Evolutionary conservation across 2,329 filamentous ascomycete species (phyloP).

Genomic region (Calycina herbarum): DNA sequence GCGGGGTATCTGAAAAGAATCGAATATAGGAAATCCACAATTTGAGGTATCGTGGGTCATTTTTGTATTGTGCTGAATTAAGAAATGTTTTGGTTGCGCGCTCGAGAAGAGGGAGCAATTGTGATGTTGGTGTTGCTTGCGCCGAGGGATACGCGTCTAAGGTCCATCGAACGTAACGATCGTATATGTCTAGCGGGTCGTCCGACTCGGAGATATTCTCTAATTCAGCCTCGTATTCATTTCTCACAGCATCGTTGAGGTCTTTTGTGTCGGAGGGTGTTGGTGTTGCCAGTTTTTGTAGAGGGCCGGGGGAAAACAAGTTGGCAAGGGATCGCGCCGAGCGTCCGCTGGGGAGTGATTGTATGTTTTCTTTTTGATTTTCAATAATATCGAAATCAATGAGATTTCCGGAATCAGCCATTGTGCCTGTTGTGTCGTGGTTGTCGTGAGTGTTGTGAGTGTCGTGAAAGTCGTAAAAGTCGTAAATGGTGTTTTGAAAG

Average conservation of each 20-base stretch:
- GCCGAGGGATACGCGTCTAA: constrained; percentile 92
- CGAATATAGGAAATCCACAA: constrained; percentile 93
- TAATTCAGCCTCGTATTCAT: constrained; percentile 84
- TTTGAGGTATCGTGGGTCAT: constrained; percentile 90
- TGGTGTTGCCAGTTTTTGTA: constrained; percentile 59
- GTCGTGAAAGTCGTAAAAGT: not conserved
- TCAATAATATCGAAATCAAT: constrained; percentile 91
- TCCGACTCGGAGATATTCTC: constrained; percentile 79
- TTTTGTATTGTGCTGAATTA: constrained; percentile 83
- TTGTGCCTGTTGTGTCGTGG: constrained; percentile 31
- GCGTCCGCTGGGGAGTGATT: constrained; percentile 81
- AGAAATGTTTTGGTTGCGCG: constrained; percentile 90
- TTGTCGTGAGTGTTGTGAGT: constrained; percentile 11
- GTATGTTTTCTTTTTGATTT: constrained; percentile 96
- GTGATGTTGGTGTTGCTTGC: constrained; percentile 88
- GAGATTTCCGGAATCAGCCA: constrained; percentile 54
- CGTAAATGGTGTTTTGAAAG: not conserved
- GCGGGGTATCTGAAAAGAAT: constrained; percentile 88
- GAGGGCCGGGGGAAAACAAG: constrained; percentile 67
- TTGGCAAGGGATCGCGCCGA: constrained; percentile 88
- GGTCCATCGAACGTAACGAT: constrained; percentile 97
- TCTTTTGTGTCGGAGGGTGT: constrained; percentile 73
- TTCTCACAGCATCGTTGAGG: constrained; percentile 75
- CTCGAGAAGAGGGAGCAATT: constrained; percentile 84
- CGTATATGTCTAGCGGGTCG: constrained; percentile 92